Conservation (phyloP, 805 yeast species). For the Teunomyces tritomae region DNA sequence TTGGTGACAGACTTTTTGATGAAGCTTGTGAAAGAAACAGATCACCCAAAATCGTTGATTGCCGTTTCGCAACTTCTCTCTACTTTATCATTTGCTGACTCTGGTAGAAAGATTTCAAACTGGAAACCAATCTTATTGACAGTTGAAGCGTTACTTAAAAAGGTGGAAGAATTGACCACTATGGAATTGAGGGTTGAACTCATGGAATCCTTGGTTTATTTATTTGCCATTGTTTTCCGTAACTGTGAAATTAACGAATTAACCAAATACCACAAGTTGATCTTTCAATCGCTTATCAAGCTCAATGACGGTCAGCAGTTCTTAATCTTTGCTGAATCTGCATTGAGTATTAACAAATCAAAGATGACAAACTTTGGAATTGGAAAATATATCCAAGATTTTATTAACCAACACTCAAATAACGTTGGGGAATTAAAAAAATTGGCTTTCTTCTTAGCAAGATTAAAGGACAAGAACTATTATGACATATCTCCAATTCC, state of each 20-base stretch:
- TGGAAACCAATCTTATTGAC: constrained; percentile 43
- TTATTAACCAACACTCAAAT: constrained; percentile 31
- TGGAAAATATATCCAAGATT: constrained; percentile 46
- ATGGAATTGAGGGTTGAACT: constrained; percentile 9
- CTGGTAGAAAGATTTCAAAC: constrained; percentile 59
- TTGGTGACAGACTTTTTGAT: constrained; percentile 22
- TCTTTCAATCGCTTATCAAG: constrained; percentile 40
- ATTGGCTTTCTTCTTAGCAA: constrained; percentile 26
- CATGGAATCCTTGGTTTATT: constrained; percentile 37
- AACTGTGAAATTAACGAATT: constrained; percentile 50
- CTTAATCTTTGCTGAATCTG: constrained; percentile 47
- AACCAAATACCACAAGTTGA: constrained; percentile 43
- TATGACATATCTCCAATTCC: constrained; percentile 14
- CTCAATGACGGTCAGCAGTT: constrained; percentile 35
- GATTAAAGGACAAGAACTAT: constrained; percentile 9
- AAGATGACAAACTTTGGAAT: constrained; percentile 46
- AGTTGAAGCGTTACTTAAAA: constrained; percentile 19
- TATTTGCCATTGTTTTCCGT: constrained; percentile 52
- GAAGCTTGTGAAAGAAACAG: constrained; percentile 9
- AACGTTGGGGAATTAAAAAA: constrained; percentile 22
- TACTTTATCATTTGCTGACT: constrained; percentile 60
- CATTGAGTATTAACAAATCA: constrained; percentile 40
- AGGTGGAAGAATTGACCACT: constrained; percentile 9
- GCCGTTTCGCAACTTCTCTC: constrained; percentile 40
- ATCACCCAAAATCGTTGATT: constrained; percentile 6